Evolutionary conservation across 2,329 filamentous ascomycete genomes (phyloP).

Genomic region (Gyromitra esculenta): DNA sequence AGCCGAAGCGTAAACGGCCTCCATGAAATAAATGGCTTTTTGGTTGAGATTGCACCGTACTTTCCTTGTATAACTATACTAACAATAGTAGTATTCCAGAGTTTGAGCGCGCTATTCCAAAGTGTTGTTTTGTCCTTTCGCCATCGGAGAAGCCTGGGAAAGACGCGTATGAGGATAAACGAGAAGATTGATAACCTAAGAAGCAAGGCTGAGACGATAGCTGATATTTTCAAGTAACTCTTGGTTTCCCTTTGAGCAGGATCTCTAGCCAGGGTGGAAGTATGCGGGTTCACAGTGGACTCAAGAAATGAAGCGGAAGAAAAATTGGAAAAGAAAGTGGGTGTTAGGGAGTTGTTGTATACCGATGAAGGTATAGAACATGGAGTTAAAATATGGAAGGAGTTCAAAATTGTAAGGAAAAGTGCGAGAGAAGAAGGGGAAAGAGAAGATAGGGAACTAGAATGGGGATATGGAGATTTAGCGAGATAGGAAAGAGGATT

Average conservation of each 20-base stretch:
- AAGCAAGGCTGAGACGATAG: not conserved
- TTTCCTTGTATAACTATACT: not conserved
- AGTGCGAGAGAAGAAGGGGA: no score
- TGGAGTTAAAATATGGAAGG: no score
- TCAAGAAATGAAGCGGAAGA: no score
- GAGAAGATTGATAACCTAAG: not conserved
- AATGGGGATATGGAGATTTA: no score
- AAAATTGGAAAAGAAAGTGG: no score
- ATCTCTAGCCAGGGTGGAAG: not conserved
- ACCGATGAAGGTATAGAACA: no score
- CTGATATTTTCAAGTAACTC: not conserved
- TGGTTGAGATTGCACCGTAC: not conserved
- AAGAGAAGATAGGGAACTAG: no score
- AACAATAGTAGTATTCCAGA: not conserved
- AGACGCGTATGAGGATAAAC: not conserved
- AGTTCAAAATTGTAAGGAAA: no score
- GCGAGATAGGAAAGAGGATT: no score
- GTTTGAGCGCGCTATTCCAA: not conserved
- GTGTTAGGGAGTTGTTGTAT: no score
- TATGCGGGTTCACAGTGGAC: no score
- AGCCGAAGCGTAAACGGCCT: not conserved
- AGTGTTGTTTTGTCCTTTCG: not conserved
- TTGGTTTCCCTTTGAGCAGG: not conserved
- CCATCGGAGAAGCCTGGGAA: not conserved
- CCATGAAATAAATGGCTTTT: not conserved